Evolutionary conservation across 2,329 filamentous ascomycete genomes (phyloP).

Genomic region (Fonsecaea pugnacius): DNA sequence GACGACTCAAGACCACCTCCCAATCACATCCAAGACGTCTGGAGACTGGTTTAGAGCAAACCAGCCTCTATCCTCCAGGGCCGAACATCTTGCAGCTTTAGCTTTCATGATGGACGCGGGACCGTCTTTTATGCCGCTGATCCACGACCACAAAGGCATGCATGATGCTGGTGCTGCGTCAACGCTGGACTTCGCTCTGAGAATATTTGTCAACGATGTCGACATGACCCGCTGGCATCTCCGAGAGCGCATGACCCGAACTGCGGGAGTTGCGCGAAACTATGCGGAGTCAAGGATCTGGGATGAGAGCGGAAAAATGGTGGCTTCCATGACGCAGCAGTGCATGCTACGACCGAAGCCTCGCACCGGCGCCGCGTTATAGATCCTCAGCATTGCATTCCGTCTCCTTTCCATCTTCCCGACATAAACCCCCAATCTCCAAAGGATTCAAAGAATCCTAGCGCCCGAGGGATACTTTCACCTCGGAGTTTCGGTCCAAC

Average conservation of each 20-base stretch:
- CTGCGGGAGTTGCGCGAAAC: slow-evolving; percentile 49
- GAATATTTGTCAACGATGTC: slow-evolving; percentile 48
- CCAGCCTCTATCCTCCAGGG: slow-evolving; percentile 31
- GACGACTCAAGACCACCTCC: slow-evolving; percentile 46
- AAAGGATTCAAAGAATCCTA: neutral
- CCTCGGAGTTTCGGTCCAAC: neutral
- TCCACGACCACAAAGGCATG: slow-evolving; percentile 50
- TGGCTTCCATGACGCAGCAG: slow-evolving; percentile 58
- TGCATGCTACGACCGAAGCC: slow-evolving; percentile 33
- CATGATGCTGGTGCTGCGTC: slow-evolving; percentile 53
- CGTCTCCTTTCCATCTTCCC: no score
- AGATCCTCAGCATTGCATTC: neutral
- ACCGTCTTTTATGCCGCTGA: slow-evolving; percentile 52
- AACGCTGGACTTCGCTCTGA: slow-evolving; percentile 57
- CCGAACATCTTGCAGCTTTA: slow-evolving; percentile 47
- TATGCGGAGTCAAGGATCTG: slow-evolving; percentile 54
- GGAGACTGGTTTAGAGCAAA: slow-evolving; percentile 50
- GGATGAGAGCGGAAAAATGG: slow-evolving; percentile 50
- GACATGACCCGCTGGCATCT: slow-evolving; percentile 52
- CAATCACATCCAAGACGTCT: slow-evolving; percentile 45
- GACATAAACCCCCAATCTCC: neutral
- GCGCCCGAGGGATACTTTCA: neutral
- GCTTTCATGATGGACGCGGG: slow-evolving; percentile 54
- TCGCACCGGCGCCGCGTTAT: neutral
- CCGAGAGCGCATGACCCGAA: slow-evolving; percentile 47